Conservation (phyloP, 2,329 filamentous ascomycete genomes). For the Dactylellina drechsleri region DNA sequence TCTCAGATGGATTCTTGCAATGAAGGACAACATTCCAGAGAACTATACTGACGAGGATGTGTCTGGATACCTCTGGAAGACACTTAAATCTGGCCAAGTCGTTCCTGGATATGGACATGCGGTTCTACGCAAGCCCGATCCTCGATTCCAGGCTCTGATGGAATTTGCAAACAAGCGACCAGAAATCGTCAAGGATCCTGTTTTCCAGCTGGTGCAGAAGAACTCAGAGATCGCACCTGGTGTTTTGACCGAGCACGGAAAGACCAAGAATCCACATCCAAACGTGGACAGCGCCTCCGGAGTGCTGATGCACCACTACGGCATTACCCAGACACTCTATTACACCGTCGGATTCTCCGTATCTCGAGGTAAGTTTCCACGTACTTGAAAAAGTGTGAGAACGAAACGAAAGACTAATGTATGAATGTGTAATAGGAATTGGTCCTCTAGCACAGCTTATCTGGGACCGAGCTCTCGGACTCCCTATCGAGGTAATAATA, state of each 20-base stretch:
- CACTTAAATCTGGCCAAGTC: slow-evolving; percentile 91
- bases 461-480: slow-evolving; percentile 91
- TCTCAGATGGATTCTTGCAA: slow-evolving; percentile 93
- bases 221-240: slow-evolving; percentile 91
- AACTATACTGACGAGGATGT: slow-evolving; percentile 83
- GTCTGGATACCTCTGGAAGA: slow-evolving; percentile 88
- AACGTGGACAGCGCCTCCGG: slow-evolving; percentile 95
- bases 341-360: slow-evolving; percentile 81
- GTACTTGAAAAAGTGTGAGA: neutral
- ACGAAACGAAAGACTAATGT: slow-evolving; percentile 58
- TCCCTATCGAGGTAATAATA: slow-evolving; percentile 79
- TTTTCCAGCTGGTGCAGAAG: slow-evolving; percentile 92
- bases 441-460: slow-evolving; percentile 93
- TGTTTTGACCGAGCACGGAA: slow-evolving; percentile 93
- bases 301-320: slow-evolving; percentile 97
- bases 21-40: slow-evolving; percentile 86
- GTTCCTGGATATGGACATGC: slow-evolving; percentile 96
- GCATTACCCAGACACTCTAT: slow-evolving; percentile 92
- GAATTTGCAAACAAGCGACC: slow-evolving; percentile 88
- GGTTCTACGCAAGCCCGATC: slow-evolving; percentile 94
- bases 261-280: slow-evolving; percentile 97
- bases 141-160: slow-evolving; percentile 95
- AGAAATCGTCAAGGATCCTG: slow-evolving; percentile 84
- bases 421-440: slow-evolving; percentile 66
- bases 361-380: slow-evolving; percentile 65